Percentiles rank a stretch among this genome's conserved stretches.
Conservation (phyloP, 352 stramenopile species). For the Globisporangium ultimum region DNA sequence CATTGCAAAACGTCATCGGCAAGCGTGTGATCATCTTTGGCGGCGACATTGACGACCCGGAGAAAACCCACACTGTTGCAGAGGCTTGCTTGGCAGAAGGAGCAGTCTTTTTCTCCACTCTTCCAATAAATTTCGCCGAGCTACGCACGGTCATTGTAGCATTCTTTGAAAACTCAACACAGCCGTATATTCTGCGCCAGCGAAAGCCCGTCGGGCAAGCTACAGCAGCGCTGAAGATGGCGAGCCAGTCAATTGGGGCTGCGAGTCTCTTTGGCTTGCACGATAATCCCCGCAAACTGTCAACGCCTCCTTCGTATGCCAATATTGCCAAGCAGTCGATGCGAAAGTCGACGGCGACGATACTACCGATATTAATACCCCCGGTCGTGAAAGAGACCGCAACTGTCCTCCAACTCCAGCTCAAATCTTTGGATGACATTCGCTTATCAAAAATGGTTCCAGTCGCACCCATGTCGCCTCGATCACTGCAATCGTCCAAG, state of each 20-base stretch:
- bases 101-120: conserved; percentile 54
- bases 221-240: conserved; percentile 19
- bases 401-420: conserved; percentile 4
- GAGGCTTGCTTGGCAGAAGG: conserved; percentile 43
- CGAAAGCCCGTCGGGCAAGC: conserved; percentile 23
- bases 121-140: conserved; percentile 57
- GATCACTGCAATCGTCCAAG: conserved; percentile 44
- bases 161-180: conserved; percentile 50
- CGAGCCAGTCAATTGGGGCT: conserved; percentile 32
- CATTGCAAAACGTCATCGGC: conserved; percentile 33
- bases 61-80: conserved; percentile 29
- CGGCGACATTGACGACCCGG: conserved; percentile 30
- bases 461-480: conserved; percentile 27
- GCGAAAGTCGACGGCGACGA: conserved; percentile 28
- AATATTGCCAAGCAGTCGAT: conserved; percentile 15
- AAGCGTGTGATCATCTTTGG: conserved; percentile 57
- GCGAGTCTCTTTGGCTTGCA: conserved; percentile 36
- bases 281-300: conserved; percentile 30
- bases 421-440: conserved; percentile 19
- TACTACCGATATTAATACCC: conserved; percentile 10
- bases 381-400: conserved; percentile 14
- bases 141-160: conserved; percentile 51
- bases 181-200: conserved; percentile 56
- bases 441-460: conserved; percentile 26
- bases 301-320: conserved; percentile 34